Percentiles rank a stretch among this genome's conserved stretches.
Evolutionary conservation across 2,329 filamentous ascomycete species (phyloP).

Genomic region (Pyrenochaeta sp.): DNA sequence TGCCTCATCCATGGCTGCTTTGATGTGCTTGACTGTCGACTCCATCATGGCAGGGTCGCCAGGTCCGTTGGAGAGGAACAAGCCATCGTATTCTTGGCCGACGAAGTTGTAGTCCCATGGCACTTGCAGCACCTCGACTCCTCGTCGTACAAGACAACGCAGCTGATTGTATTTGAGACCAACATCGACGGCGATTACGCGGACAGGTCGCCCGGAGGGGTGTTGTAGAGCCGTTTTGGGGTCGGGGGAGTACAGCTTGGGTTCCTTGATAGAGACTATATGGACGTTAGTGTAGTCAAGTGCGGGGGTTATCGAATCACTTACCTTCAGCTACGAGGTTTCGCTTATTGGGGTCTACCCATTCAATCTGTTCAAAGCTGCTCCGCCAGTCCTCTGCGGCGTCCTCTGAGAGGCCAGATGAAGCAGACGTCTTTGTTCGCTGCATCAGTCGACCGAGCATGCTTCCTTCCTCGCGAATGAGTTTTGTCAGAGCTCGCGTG

Average conservation of each 20-base stretch:
- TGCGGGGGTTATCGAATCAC: conserved; percentile 9
- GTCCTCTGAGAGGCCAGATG: conserved; percentile 43
- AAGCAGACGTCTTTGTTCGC: conserved; percentile 63
- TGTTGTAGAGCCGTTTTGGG: conserved; percentile 77
- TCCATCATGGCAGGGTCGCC: conserved; percentile 91
- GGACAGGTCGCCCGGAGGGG: conserved; percentile 84
- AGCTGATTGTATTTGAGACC: conserved; percentile 99
- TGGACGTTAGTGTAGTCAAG: conserved; percentile 26
- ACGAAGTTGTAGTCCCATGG: conserved; percentile 97
- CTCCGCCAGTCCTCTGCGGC: conserved; percentile 53
- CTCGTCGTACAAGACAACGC: conserved; percentile 87
- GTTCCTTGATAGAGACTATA: conserved; percentile 85
- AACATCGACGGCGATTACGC: conserved; percentile 92
- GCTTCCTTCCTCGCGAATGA: conserved; percentile 90
- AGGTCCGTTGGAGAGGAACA: conserved; percentile 97
- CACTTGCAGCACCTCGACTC: conserved; percentile 91
- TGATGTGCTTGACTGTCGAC: conserved; percentile 79
- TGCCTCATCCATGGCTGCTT: conserved; percentile 76
- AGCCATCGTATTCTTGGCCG: conserved; percentile 87
- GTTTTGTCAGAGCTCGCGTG: conserved; percentile 91
- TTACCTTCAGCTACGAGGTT: conserved; percentile 96
- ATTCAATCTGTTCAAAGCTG: conserved; percentile 81
- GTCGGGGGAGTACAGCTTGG: conserved; percentile 84
- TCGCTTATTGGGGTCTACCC: conserved; percentile 89
- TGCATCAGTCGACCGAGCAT: conserved; percentile 92